A percentile compares a stretch with the other conserved stretches of the same genome.
phyloP scores from a whole-genome alignment of 345 rosid genomes.

The Heritiera fomes region DNA sequence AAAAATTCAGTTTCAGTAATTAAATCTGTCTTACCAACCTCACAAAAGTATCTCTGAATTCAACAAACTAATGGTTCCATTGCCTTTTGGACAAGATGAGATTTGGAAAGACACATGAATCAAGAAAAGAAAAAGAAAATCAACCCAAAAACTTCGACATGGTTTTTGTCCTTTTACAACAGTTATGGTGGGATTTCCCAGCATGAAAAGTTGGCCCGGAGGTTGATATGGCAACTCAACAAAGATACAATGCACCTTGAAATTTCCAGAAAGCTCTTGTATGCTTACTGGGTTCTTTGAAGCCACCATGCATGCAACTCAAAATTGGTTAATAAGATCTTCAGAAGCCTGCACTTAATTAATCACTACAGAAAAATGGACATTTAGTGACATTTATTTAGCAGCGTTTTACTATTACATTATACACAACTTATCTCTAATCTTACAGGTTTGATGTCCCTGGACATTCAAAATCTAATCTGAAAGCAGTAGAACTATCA shows the following conservation, averaged over 20 bases:
- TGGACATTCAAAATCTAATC: not conserved
- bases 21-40: constrained; percentile 19
- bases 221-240: not conserved
- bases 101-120: not conserved
- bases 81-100: not conserved
- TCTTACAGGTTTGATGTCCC: not conserved
- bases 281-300: not conserved
- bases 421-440: not conserved
- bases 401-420: not conserved
- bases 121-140: not conserved
- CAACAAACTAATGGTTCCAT: not conserved
- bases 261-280: not conserved
- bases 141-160: not conserved
- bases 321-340: not conserved
- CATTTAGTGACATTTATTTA: no score
- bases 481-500: not conserved
- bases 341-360: not conserved
- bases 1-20: not conserved
- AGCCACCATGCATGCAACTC: constrained; percentile 1
- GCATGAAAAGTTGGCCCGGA: not conserved
- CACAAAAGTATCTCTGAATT: not conserved
- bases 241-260: not conserved
- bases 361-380: no score
- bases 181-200: constrained; percentile 6
- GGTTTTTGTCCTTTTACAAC: not conserved